A percentile compares a stretch with the other conserved stretches of the same genome.
These are phyloP conservation scores for Cucurbita pepo DNA, from an alignment of 306 rosid genomes.

Conservation along the genomic window DNA sequence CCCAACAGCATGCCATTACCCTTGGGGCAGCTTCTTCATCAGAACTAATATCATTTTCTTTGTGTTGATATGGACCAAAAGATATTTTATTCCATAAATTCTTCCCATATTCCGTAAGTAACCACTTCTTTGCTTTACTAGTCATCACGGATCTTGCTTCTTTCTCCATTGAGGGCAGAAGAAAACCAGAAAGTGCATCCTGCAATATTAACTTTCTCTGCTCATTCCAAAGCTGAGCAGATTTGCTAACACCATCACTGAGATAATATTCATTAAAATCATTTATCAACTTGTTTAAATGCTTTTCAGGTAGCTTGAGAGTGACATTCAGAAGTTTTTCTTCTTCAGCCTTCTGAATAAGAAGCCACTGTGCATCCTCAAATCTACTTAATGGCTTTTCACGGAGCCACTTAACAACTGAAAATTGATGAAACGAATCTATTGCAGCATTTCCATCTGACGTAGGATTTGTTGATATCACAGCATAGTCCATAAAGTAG, in stretches of 20 bases:
- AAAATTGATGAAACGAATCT: constrained; percentile 82
- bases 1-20: constrained; percentile 99
- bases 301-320: constrained; percentile 69
- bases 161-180: constrained; percentile 89
- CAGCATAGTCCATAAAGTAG: constrained; percentile 72
- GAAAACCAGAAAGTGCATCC: constrained; percentile 71
- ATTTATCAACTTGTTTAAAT: constrained; percentile 49
- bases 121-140: constrained; percentile 70
- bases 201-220: constrained; percentile 82
- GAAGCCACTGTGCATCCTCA: constrained; percentile 96
- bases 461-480: constrained; percentile 80
- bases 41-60: constrained; percentile 65
- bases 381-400: constrained; percentile 76
- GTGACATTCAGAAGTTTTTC: constrained; percentile 83
- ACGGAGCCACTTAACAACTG: constrained; percentile 81
- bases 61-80: constrained; percentile 83
- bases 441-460: constrained; percentile 55
- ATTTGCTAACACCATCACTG: constrained; percentile 93
- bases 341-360: constrained; percentile 92
- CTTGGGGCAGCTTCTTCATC: constrained; percentile 92
- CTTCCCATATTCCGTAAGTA: constrained; percentile 75
- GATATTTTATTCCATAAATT: constrained; percentile 82
- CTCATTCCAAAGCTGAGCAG: constrained; percentile 97
- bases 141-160: constrained; percentile 71
- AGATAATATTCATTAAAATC: constrained; percentile 84